These are phyloP conservation scores for Acanthamoeba healyi DNA, from an alignment of 208 protist genomes.

Conservation along the genomic window DNA sequence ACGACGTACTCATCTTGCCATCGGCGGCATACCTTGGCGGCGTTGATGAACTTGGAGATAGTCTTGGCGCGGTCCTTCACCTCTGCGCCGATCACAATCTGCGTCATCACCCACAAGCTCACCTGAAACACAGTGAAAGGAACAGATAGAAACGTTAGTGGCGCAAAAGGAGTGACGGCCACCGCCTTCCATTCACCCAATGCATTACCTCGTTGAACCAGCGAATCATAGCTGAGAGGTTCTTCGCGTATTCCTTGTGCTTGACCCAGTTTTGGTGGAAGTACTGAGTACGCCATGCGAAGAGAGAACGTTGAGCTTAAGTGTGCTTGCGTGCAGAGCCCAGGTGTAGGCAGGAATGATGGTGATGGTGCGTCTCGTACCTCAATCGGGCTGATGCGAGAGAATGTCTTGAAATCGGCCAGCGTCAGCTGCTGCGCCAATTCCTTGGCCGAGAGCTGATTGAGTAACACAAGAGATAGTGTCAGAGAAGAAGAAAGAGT, in stretches of 20 bases:
- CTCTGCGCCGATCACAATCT: conserved; percentile 40
- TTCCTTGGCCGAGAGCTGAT: conserved; percentile 59
- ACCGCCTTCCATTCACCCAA: too few species aligned
- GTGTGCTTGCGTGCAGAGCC: too few species aligned
- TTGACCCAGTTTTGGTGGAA: conserved; percentile 72
- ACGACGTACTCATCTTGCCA: not conserved
- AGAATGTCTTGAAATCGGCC: conserved; percentile 26
- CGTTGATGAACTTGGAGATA: conserved; percentile 49
- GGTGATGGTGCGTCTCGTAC: too few species aligned
- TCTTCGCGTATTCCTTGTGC: conserved; percentile 33
- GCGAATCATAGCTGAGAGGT: conserved; percentile 29
- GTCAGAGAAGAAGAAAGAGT: too few species aligned
- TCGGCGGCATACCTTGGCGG: conserved; percentile 7
- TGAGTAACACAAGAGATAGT: too few species aligned
- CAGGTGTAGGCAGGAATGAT: too few species aligned
- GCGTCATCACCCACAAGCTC: conserved; percentile 71
- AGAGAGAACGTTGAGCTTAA: not conserved
- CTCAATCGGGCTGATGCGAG: conserved; percentile 38
- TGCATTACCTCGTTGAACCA: conserved; percentile 74
- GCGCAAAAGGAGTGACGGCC: too few species aligned
- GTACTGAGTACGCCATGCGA: not conserved
- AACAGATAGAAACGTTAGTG: too few species aligned
- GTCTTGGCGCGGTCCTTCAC: conserved; percentile 38
- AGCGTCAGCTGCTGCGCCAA: conserved; percentile 62
- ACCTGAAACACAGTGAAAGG: not conserved